Base-by-base conservation (phyloP, 345 rosid genomes). In the Linum trigynum region DNA sequence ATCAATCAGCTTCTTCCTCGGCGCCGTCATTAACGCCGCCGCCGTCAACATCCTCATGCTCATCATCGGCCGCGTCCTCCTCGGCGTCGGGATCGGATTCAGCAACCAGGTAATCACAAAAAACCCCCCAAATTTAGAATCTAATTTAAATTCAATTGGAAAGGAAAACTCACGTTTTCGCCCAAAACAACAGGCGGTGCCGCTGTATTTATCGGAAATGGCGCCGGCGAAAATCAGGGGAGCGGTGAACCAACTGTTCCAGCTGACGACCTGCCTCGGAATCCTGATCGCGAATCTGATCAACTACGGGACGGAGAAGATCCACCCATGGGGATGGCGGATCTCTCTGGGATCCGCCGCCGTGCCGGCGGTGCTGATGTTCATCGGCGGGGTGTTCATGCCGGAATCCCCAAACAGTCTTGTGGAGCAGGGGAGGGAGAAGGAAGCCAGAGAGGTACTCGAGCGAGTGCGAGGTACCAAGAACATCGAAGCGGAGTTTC, bases 1-100 rank as follows among this genome's bases (percentile, higher is more conserved):
- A 10, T 81, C 85, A 0, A 32, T 74, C 2, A 70, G 77, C 68
- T 83, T 85, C 71, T 67, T 76, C 23, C 65, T 64, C 2, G 90
- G 90, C 39, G 82, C 84, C n/a, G 42, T 75, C 62, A 14, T 81
- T 55, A 83, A 83, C 39, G 87, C 75, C 0, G 67, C 68, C 38
- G 84, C 90, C 17, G 43, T 57, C 5, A 71, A 73, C 62, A 69
- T 81, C 17, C 40, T 58, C 0, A 85, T 83, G 87, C 78, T 85
- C 55, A 85, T 85, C 66, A 41, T 81, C 4, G 87, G 85, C 50
- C 67, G 86, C 14, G 62, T 75, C 38, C 38, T 85, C 50, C 76
- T 85, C n/a, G 89, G 86, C 43, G 42, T 73, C 7, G 89, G 86
- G 53, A 76, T 82, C 59, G 89, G 86, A 61, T 85, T 82, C 64